Conservation (phyloP, 2,329 filamentous ascomycete genomes). For the Fonsecaea monophora region DNA sequence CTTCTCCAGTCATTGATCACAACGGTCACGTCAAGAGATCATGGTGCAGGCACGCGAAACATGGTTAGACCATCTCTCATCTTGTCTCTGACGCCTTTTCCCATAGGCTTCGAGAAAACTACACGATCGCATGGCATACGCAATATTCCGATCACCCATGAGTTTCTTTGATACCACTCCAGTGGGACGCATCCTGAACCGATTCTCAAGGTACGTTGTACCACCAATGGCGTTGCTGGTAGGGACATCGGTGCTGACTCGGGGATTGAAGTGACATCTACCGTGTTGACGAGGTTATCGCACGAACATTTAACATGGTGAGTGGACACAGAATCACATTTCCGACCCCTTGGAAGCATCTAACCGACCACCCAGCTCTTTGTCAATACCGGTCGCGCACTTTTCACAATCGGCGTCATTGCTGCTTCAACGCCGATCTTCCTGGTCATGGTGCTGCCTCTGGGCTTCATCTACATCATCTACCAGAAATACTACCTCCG, state of each 20-base stretch:
- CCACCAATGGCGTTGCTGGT: neutral
- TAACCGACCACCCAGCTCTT: slow-evolving; percentile 61
- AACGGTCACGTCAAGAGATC: slow-evolving; percentile 6
- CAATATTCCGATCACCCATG: slow-evolving; percentile 98
- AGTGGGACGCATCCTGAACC: slow-evolving; percentile 92
- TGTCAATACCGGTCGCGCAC: slow-evolving; percentile 73
- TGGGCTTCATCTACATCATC: slow-evolving; percentile 81
- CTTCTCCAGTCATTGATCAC: neutral
- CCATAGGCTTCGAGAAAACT: slow-evolving; percentile 85
- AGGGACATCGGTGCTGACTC: slow-evolving; percentile 2
- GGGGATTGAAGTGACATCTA: slow-evolving; percentile 58
- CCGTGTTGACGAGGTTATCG: slow-evolving; percentile 86
- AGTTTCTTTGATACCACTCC: slow-evolving; percentile 98
- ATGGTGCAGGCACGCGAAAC: slow-evolving; percentile 14
- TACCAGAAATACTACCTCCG: slow-evolving; percentile 97
- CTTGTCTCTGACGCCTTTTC: slow-evolving; percentile 13
- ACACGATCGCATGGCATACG: slow-evolving; percentile 95
- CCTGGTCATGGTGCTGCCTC: slow-evolving; percentile 77
- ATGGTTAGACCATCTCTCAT: slow-evolving; percentile 16
- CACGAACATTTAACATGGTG: slow-evolving; percentile 95
- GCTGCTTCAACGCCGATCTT: slow-evolving; percentile 82
- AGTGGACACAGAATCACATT: slow-evolving; percentile 47
- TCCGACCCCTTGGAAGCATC: slow-evolving; percentile 13
- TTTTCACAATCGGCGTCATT: slow-evolving; percentile 87
- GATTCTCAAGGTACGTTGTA: slow-evolving; percentile 80